Evolutionary conservation across 2,329 filamentous ascomycete genomes (phyloP).

Genomic region (Zasmidium angulare): DNA sequence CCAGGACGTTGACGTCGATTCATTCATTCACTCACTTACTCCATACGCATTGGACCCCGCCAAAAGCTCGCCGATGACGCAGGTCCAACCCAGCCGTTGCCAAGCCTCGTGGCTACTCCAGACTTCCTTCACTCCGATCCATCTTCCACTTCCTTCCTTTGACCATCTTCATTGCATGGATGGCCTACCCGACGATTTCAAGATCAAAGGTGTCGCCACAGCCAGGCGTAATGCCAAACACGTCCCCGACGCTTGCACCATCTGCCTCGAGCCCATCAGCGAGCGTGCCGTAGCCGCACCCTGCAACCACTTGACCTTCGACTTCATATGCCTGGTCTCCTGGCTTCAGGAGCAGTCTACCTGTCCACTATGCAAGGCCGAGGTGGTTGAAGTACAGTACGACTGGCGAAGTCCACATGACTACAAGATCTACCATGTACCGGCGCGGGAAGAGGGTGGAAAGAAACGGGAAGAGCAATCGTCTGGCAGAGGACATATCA

Average conservation of each 20-base stretch:
- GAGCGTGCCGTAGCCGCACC: conserved; percentile 71
- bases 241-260: conserved; percentile 66
- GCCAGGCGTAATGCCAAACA: conserved; percentile 5
- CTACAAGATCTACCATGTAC: conserved; percentile 56
- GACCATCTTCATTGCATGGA: conserved; percentile 20
- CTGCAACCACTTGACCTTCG: conserved; percentile 78
- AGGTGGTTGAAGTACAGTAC: conserved; percentile 63
- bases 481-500: too few species aligned
- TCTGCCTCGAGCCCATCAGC: conserved; percentile 76
- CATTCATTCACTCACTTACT: not conserved
- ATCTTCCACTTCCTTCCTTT: not conserved
- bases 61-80: not conserved
- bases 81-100: not conserved
- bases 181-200: conserved; percentile 23
- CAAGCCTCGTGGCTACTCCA: not conserved
- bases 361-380: conserved; percentile 73
- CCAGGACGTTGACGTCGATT: too few species aligned
- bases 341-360: conserved; percentile 73
- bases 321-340: conserved; percentile 78
- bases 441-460: conserved; percentile 8
- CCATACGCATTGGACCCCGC: not conserved
- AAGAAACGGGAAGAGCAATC: conserved; percentile 2
- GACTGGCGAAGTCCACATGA: conserved; percentile 55
- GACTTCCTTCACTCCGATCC: not conserved
- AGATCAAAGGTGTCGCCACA: conserved; percentile 28